Evolutionary conservation across 2,329 filamentous ascomycete species (phyloP).

Genomic region (Pestalotiopsis sp.): DNA sequence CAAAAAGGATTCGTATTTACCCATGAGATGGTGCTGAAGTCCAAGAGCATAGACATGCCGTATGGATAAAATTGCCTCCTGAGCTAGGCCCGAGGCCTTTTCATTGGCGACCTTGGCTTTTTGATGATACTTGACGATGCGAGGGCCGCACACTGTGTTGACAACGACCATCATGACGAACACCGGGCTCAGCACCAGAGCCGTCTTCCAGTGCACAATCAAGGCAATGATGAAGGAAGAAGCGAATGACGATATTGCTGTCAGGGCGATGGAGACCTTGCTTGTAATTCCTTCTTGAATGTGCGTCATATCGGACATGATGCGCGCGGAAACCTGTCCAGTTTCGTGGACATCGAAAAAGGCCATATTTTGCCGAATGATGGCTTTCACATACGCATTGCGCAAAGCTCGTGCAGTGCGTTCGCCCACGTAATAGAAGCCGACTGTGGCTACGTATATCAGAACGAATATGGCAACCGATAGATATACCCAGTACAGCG

Average conservation of each 20-base stretch:
- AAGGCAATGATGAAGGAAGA: slow-evolving; percentile 43
- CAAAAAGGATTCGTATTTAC: slow-evolving; percentile 4
- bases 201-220: slow-evolving; percentile 45
- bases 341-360: slow-evolving; percentile 28
- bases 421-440: slow-evolving; percentile 26
- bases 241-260: slow-evolving; percentile 37
- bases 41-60: slow-evolving; percentile 17
- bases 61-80: slow-evolving; percentile 60
- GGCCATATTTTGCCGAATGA: slow-evolving; percentile 30
- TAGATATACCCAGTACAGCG: slow-evolving; percentile 24
- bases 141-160: slow-evolving; percentile 31
- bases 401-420: slow-evolving; percentile 21
- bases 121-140: slow-evolving; percentile 19
- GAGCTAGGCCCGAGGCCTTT: slow-evolving; percentile 57
- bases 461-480: slow-evolving; percentile 20
- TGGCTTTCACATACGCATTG: slow-evolving; percentile 22
- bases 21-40: slow-evolving; percentile 13
- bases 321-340: slow-evolving; percentile 24
- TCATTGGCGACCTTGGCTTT: slow-evolving; percentile 30
- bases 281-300: slow-evolving; percentile 25
- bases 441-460: slow-evolving; percentile 22
- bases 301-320: slow-evolving; percentile 23
- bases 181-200: slow-evolving; percentile 36
- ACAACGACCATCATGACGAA: slow-evolving; percentile 42
- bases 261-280: slow-evolving; percentile 20